Base-by-base conservation (phyloP, 352 stramenopile genomes). In the Phytophthora sansomeana region DNA sequence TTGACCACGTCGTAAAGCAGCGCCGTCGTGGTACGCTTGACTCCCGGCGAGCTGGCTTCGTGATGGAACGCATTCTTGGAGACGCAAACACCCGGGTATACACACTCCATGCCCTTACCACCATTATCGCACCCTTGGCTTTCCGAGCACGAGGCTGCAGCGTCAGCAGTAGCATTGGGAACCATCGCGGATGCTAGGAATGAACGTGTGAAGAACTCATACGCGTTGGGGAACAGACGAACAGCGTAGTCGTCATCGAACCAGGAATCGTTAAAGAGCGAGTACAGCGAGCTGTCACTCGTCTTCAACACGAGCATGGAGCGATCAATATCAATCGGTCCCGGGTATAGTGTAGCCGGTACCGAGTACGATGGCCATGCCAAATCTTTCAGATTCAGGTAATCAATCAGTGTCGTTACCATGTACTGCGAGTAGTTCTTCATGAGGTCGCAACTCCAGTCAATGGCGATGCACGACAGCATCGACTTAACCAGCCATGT, bases 381-480 rank as follows among this genome's bases (percentile, higher is more conserved):
- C n/a, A 50, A 75, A 8, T 76, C 48, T 2, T 44, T 56, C 13
- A 91, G 56, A 33, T 68, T 67, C 43, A 93, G 50, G 49, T 93
- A 93, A 36, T 91, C 80, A 49, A 90, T 80, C 66, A 92, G 75
- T 11, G 87, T 89, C 28, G 71, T 63, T 1, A 93, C 70, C 43
- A 77, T 86, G 14, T 70, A 81, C 50, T 72, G 65, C n/a, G 83
- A 91, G 69, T 90, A 89, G 19, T 81, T 75, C 26, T 67, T 76
- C 82, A 95, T 93, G 3, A 91, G 49, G 6, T 80, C 69, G 47
- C 87, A 95, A n/a, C 16, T 75, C 87, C 87, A 95, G 69, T 95
- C 68, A 0, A 63, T 75, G 17, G 59, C 78, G 13, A 95, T 68
- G 39, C 87, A 95, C 51, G 33, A 65, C 4, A 93, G 52, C 69